These are phyloP conservation scores for Spizellomyces sp. DNA, from an alignment of 192 early-diverging fungal genomes.

Conservation along the genomic window DNA sequence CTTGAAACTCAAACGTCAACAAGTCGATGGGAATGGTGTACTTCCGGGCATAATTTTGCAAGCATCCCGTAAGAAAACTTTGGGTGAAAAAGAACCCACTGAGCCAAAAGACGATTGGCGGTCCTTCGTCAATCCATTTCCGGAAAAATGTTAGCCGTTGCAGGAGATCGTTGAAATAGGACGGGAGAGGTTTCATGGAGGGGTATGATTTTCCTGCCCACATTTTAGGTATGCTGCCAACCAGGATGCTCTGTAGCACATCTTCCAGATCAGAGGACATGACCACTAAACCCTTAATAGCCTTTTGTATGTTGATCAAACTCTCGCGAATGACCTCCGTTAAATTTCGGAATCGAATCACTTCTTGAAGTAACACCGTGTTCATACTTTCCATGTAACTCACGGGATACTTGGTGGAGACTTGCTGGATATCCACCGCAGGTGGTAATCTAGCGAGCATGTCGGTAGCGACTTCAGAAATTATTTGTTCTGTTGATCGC, in stretches of 20 bases:
- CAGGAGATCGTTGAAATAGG: slow-evolving; percentile 58
- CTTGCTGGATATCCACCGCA: slow-evolving; percentile 46
- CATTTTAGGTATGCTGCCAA: slow-evolving; percentile 52
- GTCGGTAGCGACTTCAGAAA: slow-evolving; percentile 56
- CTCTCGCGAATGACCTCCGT: slow-evolving; percentile 56
- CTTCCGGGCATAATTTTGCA: slow-evolving; percentile 62
- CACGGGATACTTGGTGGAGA: slow-evolving; percentile 57
- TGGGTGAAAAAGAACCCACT: slow-evolving; percentile 70
- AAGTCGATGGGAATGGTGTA: slow-evolving; percentile 66
- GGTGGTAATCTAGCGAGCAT: slow-evolving; percentile 56
- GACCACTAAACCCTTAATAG: slow-evolving; percentile 63
- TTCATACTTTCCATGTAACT: slow-evolving; percentile 66
- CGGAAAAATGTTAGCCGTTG: slow-evolving; percentile 52
- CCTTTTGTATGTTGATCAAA: slow-evolving; percentile 63
- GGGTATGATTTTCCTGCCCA: slow-evolving; percentile 66
- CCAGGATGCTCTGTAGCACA: slow-evolving; percentile 55
- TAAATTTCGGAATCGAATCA: slow-evolving; percentile 57
- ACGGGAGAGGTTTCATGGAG: slow-evolving; percentile 57
- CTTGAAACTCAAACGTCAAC: slow-evolving; percentile 55
- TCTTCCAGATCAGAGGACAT: slow-evolving; percentile 66
- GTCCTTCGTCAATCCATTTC: slow-evolving; percentile 61
- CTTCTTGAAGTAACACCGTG: slow-evolving; percentile 63
- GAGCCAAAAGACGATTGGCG: slow-evolving; percentile 65
- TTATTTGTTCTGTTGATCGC: slow-evolving; percentile 56
- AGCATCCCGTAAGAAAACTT: slow-evolving; percentile 59